Base-by-base conservation (phyloP, 306 rosid genomes). In the Benincasa hispida region DNA sequence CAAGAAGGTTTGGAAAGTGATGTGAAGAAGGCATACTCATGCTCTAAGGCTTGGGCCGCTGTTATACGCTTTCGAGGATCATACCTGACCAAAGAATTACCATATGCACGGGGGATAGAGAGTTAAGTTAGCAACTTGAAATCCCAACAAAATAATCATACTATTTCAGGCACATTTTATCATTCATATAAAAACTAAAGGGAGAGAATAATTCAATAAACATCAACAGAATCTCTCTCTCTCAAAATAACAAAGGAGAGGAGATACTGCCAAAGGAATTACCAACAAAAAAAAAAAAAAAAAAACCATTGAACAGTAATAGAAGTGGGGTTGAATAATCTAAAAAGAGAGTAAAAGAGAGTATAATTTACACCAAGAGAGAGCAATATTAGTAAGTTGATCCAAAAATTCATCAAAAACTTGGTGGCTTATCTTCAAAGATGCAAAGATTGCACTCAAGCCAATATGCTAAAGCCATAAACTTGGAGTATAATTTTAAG, bases 11-110 rank as follows among this genome's bases (percentile, higher is more conserved):
- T 53, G 56, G 76, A 53, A 37, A 77, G 67, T 69, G 67, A 76
- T 21, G 25, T 24, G 42, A 27, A 75, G 67, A n/a, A 77, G 69
- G 68, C 90, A 66, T 88, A 93, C 98, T 93, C 98, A 39, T 93
- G 98, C 76, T 93, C 98, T 85, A 93, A 78, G 53, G 98, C 98
- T 82, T 93, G 96, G 67, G 94, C 89, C 24, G 97, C 96, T 55
- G 96, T 91, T 76, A 93, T 79, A 55, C 98, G 96, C 83, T 88
- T 93, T 75, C 88, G 90, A 79, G 98, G 98, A 91, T 93, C 98
- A 86, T 93, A 93, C 79, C 98, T 93, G 90, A 86, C 84, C 77
- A 76, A 39, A 61, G 35, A 24, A 76, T 58, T 22, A 15, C 27
- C 47, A 35, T 5, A 30, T 45, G 50, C 47, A 58, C 37, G 35